Evolutionary conservation across 139 green algal species (phyloP), one percentile per base, ranked within the genome.

Genomic region (Pseudopediastrum boryanum): DNA sequence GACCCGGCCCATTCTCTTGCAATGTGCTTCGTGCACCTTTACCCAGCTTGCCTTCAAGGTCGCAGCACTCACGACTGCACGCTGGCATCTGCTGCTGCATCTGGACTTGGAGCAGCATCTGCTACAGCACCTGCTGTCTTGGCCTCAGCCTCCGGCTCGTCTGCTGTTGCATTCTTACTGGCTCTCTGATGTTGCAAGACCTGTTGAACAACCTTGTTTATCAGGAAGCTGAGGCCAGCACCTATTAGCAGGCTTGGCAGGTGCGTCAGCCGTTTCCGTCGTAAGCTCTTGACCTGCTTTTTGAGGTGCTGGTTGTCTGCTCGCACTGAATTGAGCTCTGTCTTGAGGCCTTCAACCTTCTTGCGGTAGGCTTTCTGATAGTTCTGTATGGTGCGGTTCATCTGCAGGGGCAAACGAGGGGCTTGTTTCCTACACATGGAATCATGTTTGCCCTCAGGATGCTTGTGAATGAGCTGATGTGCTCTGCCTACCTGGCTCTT

Each of bases 321-420:
- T 0, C 85, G 78, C 2, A 74, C 65, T 1, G 78, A 77, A 3
- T 25, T 78, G 0, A 86, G 76, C 54, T 86, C 82, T 19, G 69
- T 56, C 38, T 87, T 85, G 23, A 91, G 52, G 4, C 82, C 87
- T 23, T 89, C 82, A 0, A 91, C 79, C 80, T 89, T 91, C 59
- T 88, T 89, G 44, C 84, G 68, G 71, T 89, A 88, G 0, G 84
- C 82, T 56, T 88, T 88, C 50, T 91, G 87, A 65, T 91, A 91
- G 79, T 91, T 89, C 25, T 89, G 79, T 23, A 91, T 84, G 2
- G 87, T 91, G n/a, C 80, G 80, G 59, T 81, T 88, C 71, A 85
- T 86, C 84, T 89, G 82, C 54, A 12, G 12, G 38, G 46, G 63
- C 31, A 39, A 19, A 9, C 29, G 8, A 25, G 13, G 19, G 43